A percentile compares a stretch with the other conserved stretches of the same genome.
phyloP scores from a whole-genome alignment of 371 early-diverging fungal species.

The Scutellospora calospora region DNA sequence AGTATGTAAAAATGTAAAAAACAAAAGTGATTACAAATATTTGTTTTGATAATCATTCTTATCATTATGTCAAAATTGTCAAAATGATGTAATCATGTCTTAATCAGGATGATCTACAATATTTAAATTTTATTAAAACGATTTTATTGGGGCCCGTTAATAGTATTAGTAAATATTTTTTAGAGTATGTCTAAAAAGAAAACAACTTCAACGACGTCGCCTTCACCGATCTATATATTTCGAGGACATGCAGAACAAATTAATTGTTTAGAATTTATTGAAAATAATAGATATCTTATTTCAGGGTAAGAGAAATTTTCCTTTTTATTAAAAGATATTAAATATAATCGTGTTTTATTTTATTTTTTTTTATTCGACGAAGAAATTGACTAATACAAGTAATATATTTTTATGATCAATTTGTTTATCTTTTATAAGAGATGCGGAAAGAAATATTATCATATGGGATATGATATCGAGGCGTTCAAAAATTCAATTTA shows the following conservation, averaged over 20 bases:
- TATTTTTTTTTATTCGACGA: neutral
- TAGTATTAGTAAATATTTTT: too few relatives aligned
- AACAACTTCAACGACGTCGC: too few relatives aligned
- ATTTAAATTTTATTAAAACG: too few relatives aligned
- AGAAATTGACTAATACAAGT: neutral
- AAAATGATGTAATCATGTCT: too few relatives aligned
- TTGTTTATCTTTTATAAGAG: conserved; percentile 8
- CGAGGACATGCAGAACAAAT: conserved; percentile 36
- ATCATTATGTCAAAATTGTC: too few relatives aligned
- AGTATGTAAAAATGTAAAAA: too few relatives aligned
- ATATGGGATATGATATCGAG: conserved; percentile 32
- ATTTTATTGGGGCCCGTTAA: too few relatives aligned
- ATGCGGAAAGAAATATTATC: conserved; percentile 30
- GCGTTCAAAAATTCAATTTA: conserved; percentile 27
- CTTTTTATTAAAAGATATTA: neutral
- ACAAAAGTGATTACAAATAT: too few relatives aligned
- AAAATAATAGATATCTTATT: conserved; percentile 25
- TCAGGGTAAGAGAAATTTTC: conserved; percentile 21
- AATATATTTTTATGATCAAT: neutral
- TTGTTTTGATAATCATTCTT: too few relatives aligned
- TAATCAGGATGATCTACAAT: too few relatives aligned
- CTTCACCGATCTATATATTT: conserved; percentile 32
- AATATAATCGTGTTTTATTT: neutral
- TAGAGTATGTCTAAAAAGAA: too few relatives aligned
- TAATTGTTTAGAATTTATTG: conserved; percentile 28